These are phyloP conservation scores for Aspergillus affinis DNA, from an alignment of 495 filamentous ascomycete species.

Conservation along the genomic window DNA sequence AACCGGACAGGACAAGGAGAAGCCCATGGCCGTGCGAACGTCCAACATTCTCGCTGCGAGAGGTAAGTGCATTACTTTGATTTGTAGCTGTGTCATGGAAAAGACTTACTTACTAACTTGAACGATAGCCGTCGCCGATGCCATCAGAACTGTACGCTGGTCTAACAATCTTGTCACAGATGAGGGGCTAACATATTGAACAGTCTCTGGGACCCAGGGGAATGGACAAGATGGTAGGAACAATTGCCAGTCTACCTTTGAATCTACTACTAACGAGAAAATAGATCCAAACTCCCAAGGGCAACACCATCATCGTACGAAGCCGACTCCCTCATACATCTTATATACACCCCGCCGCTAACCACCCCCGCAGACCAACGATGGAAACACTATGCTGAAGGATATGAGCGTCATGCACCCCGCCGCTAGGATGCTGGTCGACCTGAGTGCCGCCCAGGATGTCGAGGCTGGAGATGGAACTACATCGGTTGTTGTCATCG, in stretches of 20 bases:
- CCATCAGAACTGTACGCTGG: constrained; percentile 75
- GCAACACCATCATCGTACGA: constrained; percentile 86
- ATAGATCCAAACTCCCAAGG: constrained; percentile 88
- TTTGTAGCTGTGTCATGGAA: background rate
- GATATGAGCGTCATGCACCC: constrained; percentile 99
- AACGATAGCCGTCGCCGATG: constrained; percentile 82
- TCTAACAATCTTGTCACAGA: constrained; percentile 23
- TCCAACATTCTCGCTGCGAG: constrained; percentile 96
- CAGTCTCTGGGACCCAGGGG: constrained; percentile 70
- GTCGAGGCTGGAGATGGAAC: constrained; percentile 98
- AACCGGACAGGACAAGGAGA: constrained; percentile 83
- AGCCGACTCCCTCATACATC: constrained; percentile 13
- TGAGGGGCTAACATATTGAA: constrained; percentile 45
- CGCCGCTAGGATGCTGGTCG: constrained; percentile 97
- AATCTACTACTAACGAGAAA: constrained; percentile 24
- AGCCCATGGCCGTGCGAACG: constrained; percentile 92
- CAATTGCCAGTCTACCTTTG: background rate
- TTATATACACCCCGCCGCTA: constrained; percentile 20
- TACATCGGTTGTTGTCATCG: constrained; percentile 96
- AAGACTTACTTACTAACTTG: constrained; percentile 16
- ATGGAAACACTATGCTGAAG: constrained; percentile 97
- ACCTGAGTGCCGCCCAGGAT: constrained; percentile 94
- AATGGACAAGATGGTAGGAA: constrained; percentile 92
- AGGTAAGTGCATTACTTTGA: constrained; percentile 54
- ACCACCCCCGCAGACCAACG: constrained; percentile 68